A percentile compares a stretch with the other conserved stretches of the same genome.
Conservation (phyloP, 2,329 filamentous ascomycete species). For the Thermoascus crustaceus region DNA sequence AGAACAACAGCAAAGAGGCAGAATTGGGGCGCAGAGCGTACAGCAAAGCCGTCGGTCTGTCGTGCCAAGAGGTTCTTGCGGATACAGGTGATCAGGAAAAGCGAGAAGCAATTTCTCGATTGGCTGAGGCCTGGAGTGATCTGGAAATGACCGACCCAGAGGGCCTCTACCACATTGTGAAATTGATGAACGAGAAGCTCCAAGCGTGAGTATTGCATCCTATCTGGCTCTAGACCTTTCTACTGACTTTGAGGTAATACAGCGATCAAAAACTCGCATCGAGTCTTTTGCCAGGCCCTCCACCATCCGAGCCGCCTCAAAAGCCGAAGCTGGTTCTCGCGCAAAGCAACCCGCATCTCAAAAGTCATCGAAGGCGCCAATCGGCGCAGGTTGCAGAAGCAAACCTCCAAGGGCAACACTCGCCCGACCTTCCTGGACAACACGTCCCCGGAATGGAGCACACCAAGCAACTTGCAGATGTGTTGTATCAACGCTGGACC, state of each 20-base stretch:
- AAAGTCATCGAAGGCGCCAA: slow-evolving; percentile 64
- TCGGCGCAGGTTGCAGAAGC: slow-evolving; percentile 29
- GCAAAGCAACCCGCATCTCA: slow-evolving; percentile 76
- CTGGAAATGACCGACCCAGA: slow-evolving; percentile 85
- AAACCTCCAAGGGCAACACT: slow-evolving; percentile 31
- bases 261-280: slow-evolving; percentile 33
- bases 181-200: slow-evolving; percentile 65
- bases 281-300: slow-evolving; percentile 27
- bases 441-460: slow-evolving; percentile 76
- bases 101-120: slow-evolving; percentile 70
- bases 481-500: slow-evolving; percentile 84
- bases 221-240: neutral
- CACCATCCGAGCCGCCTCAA: slow-evolving; percentile 36
- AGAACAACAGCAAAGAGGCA: slow-evolving; percentile 62
- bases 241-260: slow-evolving; percentile 4
- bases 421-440: slow-evolving; percentile 47
- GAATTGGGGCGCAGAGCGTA: slow-evolving; percentile 74
- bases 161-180: slow-evolving; percentile 77
- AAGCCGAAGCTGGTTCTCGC: slow-evolving; percentile 64
- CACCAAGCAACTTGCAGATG: slow-evolving; percentile 77
- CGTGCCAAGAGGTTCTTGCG: slow-evolving; percentile 78
- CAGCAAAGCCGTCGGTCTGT: slow-evolving; percentile 70
- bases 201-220: slow-evolving; percentile 33
- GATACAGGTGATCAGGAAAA: slow-evolving; percentile 64
- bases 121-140: slow-evolving; percentile 77